These are phyloP conservation scores for Diplodia intermedia DNA, from an alignment of 2,329 filamentous ascomycete species.

Conservation along the genomic window DNA sequence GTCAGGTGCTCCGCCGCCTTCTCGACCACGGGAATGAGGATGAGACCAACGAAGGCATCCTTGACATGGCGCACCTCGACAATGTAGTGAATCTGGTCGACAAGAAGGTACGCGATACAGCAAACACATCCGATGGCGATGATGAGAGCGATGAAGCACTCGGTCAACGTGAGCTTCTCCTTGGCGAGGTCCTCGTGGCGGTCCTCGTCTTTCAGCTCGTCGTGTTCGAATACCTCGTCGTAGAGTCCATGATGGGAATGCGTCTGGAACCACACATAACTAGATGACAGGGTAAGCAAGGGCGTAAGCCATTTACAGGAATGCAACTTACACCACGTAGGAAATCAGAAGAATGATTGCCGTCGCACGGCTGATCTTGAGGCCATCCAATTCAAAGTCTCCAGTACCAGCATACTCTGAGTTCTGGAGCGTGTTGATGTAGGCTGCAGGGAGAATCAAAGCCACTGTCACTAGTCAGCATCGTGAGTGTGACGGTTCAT, in stretches of 20 bases:
- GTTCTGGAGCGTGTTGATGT: conserved; percentile 55
- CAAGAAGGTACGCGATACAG: conserved; percentile 75
- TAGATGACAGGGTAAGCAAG: not conserved
- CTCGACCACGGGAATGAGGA: conserved; percentile 81
- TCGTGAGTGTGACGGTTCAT: not conserved
- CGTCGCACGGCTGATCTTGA: conserved; percentile 73
- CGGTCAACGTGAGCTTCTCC: conserved; percentile 75
- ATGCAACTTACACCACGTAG: conserved; percentile 54
- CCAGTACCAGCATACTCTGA: conserved; percentile 35
- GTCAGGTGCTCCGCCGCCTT: conserved; percentile 87
- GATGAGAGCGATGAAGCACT: conserved; percentile 70
- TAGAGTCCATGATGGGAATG: conserved; percentile 79
- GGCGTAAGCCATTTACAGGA: too few relatives aligned
- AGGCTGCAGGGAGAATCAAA: conserved; percentile 59
- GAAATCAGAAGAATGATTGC: conserved; percentile 73
- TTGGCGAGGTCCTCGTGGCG: conserved; percentile 65
- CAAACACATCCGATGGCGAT: conserved; percentile 73
- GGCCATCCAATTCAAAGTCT: conserved; percentile 54
- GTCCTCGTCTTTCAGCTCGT: conserved; percentile 72
- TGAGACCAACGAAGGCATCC: conserved; percentile 69
- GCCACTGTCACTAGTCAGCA: conserved; percentile 49
- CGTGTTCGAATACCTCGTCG: conserved; percentile 73
- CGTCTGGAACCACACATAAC: conserved; percentile 73
- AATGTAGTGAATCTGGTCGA: conserved; percentile 72
- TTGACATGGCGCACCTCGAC: conserved; percentile 58